Base-by-base conservation (phyloP, 1,284 basidiomycete species). In the Puccinia hordei region DNA sequence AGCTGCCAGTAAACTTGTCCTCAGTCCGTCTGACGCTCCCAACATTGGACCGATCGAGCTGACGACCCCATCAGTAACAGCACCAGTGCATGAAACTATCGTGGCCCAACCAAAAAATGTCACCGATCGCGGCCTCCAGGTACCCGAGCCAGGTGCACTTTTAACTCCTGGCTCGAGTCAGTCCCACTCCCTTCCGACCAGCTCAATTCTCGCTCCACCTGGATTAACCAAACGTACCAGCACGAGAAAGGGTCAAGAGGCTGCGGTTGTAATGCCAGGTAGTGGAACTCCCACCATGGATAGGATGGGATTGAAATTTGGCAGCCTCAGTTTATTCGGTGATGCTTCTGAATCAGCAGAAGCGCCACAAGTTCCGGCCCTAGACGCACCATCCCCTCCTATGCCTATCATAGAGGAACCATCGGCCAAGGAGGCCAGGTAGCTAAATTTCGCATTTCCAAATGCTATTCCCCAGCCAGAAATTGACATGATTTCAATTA, bases 231-330 rank as follows among this genome's bases (percentile, higher is more conserved):
- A 80, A 65, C 78, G 78, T 17, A 41, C 69, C 4, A 80, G 68
- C 61, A 53, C 78, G 13, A 46, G 78, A 22, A 80, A 80, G 55
- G 78, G 78, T 22, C 78, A 80, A 51, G 78, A 80, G 51, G 78
- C 78, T 38, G 78, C 78, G 12, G 78, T 80, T 65, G 78, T 80
- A n/a, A 80, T 80, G 78, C 78, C 78, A 24, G 78, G 78, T 17
- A 73, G 69, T 66, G 78, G 78, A 24, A 80, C 78, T 72, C 78
- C 78, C 8, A 80, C 24, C 46, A 61, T 80, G 27, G 78, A 80
- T 44, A 61, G 78, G 30, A 80, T 80, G 41, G 78, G 78, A 2
- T 53, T 80, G 24, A 72, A 80, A 55, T 80, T 80, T 53, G 78
- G 78, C 9, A 80, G 78, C 30, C 68, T 80, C 41, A 72, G 69